Base-by-base conservation (phyloP, 177 flowering plant genomes). In the Vitis hybrid region DNA sequence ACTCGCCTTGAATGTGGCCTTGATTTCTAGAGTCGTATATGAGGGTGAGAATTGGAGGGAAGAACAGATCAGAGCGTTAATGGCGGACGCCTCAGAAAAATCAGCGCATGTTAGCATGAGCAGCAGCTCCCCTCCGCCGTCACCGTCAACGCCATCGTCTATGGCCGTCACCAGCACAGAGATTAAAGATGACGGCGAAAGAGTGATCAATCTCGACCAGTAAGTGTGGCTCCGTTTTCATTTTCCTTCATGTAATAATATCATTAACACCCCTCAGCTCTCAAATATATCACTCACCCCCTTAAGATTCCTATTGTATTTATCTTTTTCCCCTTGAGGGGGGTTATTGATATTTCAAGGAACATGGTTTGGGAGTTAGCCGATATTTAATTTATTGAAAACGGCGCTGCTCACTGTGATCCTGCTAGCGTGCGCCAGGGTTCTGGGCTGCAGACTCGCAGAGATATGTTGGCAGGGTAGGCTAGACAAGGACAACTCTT, bases 171-270 rank as follows among this genome's bases (percentile, higher is more conserved):
- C 48, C 3, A 15, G 17, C 48, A 7, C 61, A 15, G 71, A 50
- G 3, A 71, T 3, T 30, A 35, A 64, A 21, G 78, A 72, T 52
- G 80, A 35, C 50, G 74, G 62, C 17, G 73, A 68, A 8, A 72
- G 71, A 68, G 62, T 84, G 11, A 75, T 90, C 70, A 81, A 87
- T 66, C 85, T 90, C 4, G 87, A 87, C 66, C 93, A 85, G 95
- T 90, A 80, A 86, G 90, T 79, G 12, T 48, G 52, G 10, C 66
- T 24, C 41, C 51, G 24, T 46, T 18, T 67, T 24, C 7, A 1
- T 27, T 69, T 50, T 54, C 6, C n/a, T n/a, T n/a, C 35, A 41
- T 71, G 17, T 14, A 30, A 56, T 51, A 6, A 15, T 14, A 54
- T 60, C 65, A 64, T 50, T 72, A 66, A 52, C 69, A 49, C 66